A percentile compares a stretch with the other conserved stretches of the same genome.
phyloP scores from a whole-genome alignment of 768 basidiomycete genomes.

The Mrakia gelida region DNA sequence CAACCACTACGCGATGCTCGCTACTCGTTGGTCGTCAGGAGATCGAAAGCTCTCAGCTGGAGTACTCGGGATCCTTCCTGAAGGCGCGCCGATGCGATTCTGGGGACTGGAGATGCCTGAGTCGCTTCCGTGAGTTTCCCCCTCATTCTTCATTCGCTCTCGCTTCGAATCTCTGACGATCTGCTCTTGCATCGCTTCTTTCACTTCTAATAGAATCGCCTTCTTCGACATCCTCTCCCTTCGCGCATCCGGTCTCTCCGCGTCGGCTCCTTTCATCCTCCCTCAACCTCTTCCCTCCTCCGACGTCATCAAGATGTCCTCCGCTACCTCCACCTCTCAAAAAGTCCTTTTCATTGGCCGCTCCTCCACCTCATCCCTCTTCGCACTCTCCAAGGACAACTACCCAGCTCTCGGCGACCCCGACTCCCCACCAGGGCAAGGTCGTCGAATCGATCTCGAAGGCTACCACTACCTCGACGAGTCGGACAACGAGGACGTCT shows the following conservation, averaged over 20 bases:
- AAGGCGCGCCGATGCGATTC: background rate
- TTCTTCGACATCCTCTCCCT: constrained; percentile 44
- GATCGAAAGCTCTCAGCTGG: background rate
- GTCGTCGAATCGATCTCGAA: constrained; percentile 4
- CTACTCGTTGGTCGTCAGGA: constrained; percentile 3
- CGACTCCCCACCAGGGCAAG: background rate
- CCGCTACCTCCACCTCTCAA: constrained; percentile 36
- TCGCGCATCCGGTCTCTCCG: constrained; percentile 29
- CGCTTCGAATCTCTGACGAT: constrained; percentile 46
- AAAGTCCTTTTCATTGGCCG: constrained; percentile 60
- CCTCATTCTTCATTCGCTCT: too few relatives aligned
- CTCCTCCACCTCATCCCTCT: constrained; percentile 26
- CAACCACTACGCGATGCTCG: constrained; percentile 14
- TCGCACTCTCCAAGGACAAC: constrained; percentile 32
- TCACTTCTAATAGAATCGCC: constrained; percentile 34
- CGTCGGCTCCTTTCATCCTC: constrained; percentile 67
- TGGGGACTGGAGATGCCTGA: constrained; percentile 4
- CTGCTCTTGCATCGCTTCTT: background rate
- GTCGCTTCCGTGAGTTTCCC: background rate
- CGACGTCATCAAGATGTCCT: constrained; percentile 53
- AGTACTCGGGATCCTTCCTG: background rate
- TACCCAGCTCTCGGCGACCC: constrained; percentile 10
- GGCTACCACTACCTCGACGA: constrained; percentile 19
- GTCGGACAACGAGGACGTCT: background rate
- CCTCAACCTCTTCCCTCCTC: constrained; percentile 78